These are phyloP conservation scores for Colletotrichum magnum DNA, from an alignment of 2,329 filamentous ascomycete genomes.

Conservation along the genomic window DNA sequence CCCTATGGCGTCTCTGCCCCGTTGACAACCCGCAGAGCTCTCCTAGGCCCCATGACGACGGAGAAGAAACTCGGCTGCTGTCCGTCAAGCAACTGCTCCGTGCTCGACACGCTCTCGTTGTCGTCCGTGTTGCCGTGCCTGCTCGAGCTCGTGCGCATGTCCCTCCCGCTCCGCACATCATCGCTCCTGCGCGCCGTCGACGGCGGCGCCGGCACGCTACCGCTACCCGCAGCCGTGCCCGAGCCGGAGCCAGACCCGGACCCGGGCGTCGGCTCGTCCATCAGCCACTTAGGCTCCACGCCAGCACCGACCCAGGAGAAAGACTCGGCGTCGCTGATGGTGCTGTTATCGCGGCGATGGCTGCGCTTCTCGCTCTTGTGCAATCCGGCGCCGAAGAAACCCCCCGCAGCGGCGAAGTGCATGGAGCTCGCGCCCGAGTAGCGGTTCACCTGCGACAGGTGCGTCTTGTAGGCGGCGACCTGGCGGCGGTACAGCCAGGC, in stretches of 20 bases:
- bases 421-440: constrained; percentile 62
- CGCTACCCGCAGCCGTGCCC: constrained; percentile 43
- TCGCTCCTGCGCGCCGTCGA: constrained; percentile 34
- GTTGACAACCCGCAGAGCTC: constrained; percentile 79
- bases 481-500: constrained; percentile 81
- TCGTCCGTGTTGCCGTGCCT: constrained; percentile 45
- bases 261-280: constrained; percentile 44
- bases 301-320: constrained; percentile 52
- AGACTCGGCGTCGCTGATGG: constrained; percentile 38
- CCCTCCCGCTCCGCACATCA: constrained; percentile 35
- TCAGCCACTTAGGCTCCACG: constrained; percentile 49
- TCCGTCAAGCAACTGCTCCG: constrained; percentile 71
- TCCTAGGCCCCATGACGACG: constrained; percentile 76
- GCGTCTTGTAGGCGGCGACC: constrained; percentile 77
- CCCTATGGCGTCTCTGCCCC: constrained; percentile 53
- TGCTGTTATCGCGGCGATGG: constrained; percentile 44
- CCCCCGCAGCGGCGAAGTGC: constrained; percentile 48
- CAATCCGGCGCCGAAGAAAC: constrained; percentile 44
- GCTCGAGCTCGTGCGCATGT: constrained; percentile 38
- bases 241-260: constrained; percentile 38
- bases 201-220: constrained; percentile 14
- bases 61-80: constrained; percentile 81
- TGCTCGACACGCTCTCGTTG: constrained; percentile 51
- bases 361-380: constrained; percentile 33
- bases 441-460: constrained; percentile 75